Percentiles rank a stretch among this genome's conserved stretches.
Conservation (phyloP, 192 early-diverging fungal species). For the Linnemannia exigua region DNA sequence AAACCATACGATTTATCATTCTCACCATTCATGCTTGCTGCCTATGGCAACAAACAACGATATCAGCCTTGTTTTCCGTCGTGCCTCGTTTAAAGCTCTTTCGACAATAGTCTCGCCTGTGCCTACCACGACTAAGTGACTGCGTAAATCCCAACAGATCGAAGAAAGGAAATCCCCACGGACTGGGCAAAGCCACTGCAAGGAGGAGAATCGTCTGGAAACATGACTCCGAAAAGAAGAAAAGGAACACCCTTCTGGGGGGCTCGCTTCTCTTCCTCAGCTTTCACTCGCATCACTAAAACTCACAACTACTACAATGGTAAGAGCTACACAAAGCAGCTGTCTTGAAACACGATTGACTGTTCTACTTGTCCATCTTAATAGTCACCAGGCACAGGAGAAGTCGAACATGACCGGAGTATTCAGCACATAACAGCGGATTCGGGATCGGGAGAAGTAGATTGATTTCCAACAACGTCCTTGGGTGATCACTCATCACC, state of each 20-base stretch:
- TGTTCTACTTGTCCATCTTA: neutral
- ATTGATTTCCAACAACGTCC: neutral
- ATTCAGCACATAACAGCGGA: neutral
- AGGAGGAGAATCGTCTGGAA: neutral
- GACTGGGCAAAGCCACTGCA: slow-evolving; percentile 3
- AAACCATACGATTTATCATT: neutral
- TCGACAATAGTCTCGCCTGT: neutral
- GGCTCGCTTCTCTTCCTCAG: neutral
- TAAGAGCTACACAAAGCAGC: neutral
- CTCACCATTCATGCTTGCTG: neutral
- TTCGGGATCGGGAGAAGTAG: neutral
- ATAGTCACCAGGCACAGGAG: neutral
- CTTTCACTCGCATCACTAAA: neutral
- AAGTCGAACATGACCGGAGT: neutral
- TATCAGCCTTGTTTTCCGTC: too few species aligned
- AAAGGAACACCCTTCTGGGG: neutral
- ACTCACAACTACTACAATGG: neutral
- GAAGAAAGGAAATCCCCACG: neutral
- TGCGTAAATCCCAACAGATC: neutral
- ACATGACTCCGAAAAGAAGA: neutral
- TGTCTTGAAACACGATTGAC: neutral
- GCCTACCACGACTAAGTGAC: neutral
- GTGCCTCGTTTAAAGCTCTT: too few species aligned
- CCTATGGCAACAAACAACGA: neutral
- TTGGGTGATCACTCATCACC: neutral